Conservation (phyloP, 1,284 basidiomycete species). For the Cerrena zonata region DNA sequence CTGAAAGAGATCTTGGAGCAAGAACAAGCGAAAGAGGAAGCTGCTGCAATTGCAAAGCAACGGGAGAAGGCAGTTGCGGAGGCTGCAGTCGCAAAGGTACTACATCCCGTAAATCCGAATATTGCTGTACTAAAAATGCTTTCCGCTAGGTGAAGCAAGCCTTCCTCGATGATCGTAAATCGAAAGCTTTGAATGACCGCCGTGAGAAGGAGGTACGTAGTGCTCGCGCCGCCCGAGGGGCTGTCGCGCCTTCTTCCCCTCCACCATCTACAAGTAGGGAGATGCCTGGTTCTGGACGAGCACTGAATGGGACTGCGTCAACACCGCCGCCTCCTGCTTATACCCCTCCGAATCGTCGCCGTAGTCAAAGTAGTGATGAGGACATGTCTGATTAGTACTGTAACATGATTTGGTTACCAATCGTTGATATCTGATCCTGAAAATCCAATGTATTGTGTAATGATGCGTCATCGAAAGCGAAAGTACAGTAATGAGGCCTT, state of each 20-base stretch:
- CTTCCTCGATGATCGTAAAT: constrained; percentile 62
- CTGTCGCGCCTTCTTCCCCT: not conserved
- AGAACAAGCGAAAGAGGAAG: constrained; percentile 46
- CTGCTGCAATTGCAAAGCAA: constrained; percentile 35
- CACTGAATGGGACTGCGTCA: not conserved
- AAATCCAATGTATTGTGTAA: too few relatives aligned
- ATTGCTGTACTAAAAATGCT: not conserved
- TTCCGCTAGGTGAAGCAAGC: constrained; percentile 54
- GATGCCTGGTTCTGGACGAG: constrained; percentile 9
- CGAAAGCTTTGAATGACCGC: constrained; percentile 44
- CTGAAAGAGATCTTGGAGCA: constrained; percentile 50
- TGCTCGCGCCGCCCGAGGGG: constrained; percentile 23
- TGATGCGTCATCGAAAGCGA: too few relatives aligned
- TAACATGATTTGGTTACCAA: too few relatives aligned
- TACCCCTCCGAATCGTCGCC: not conserved
- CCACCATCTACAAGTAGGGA: not conserved
- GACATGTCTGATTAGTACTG: too few relatives aligned
- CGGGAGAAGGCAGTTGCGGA: constrained; percentile 48
- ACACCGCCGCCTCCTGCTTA: constrained; percentile 4
- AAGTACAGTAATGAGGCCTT: too few relatives aligned
- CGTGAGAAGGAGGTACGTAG: constrained; percentile 46
- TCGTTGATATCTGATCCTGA: too few relatives aligned
- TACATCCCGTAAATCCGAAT: not conserved
- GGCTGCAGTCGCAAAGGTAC: constrained; percentile 45
- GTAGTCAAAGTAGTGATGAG: too few relatives aligned